These are phyloP conservation scores for Cucurbita moschata DNA, from an alignment of 306 rosid species.

Conservation along the genomic window DNA sequence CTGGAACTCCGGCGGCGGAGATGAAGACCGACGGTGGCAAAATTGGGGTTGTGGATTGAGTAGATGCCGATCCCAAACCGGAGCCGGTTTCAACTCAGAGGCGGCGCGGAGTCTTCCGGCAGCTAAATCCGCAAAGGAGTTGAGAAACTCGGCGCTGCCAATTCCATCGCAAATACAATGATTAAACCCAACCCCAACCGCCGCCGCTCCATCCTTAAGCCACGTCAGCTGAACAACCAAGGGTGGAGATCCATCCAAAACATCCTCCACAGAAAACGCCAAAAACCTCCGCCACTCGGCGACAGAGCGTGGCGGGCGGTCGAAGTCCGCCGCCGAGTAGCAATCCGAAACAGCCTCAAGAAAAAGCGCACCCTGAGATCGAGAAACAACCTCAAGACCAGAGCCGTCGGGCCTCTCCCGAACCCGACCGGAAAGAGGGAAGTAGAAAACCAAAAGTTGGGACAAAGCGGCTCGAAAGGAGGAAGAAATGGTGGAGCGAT, in stretches of 20 bases:
- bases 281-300: constrained; percentile 51
- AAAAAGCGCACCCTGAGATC: constrained; percentile 60
- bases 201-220: constrained; percentile 61
- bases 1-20: constrained; percentile 25
- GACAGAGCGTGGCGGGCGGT: constrained; percentile 39
- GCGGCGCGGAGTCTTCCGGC: constrained; percentile 13
- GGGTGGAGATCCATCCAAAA: constrained; percentile 61
- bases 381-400: constrained; percentile 50
- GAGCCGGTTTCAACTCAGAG: constrained; percentile 13
- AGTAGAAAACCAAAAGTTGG: constrained; percentile 44
- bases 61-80: constrained; percentile 71
- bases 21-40: not conserved
- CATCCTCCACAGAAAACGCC: constrained; percentile 45
- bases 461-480: constrained; percentile 46
- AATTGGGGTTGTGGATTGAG: constrained; percentile 6
- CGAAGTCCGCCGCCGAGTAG: constrained; percentile 25
- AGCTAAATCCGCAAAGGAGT: constrained; percentile 38
- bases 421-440: constrained; percentile 61
- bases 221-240: constrained; percentile 66
- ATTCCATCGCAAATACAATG: constrained; percentile 71
- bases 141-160: constrained; percentile 67
- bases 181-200: constrained; percentile 58
- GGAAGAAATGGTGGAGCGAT: constrained; percentile 15
- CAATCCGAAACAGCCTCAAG: constrained; percentile 47
- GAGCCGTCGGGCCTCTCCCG: constrained; percentile 20